phyloP scores from a whole-genome alignment of 768 basidiomycete genomes.

The Lactifluus volemus region DNA sequence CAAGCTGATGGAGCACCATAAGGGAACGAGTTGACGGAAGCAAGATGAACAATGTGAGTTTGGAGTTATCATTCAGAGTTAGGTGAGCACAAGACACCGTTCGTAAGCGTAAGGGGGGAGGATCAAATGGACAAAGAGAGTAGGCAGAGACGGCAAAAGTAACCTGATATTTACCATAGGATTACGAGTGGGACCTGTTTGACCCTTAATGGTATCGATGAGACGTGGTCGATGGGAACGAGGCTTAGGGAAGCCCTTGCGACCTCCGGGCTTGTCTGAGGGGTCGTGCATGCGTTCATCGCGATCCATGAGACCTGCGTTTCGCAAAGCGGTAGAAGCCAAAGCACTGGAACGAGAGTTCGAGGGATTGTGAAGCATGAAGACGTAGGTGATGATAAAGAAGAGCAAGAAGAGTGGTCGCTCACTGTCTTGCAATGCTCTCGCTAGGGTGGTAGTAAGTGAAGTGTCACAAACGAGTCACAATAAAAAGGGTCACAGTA shows the following conservation, averaged over 20 bases:
- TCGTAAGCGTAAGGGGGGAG: constrained; percentile 9
- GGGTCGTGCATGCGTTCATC: constrained; percentile 70
- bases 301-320: constrained; percentile 67
- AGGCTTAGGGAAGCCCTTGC: constrained; percentile 57
- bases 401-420: neutral
- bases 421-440: too few species aligned
- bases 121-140: constrained; percentile 12
- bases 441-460: too few species aligned
- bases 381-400: neutral
- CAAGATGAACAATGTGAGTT: constrained; percentile 35
- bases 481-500: neutral
- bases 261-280: constrained; percentile 60
- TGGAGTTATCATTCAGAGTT: constrained; percentile 25
- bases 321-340: constrained; percentile 53
- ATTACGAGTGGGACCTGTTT: constrained; percentile 39
- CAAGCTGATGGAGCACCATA: constrained; percentile 31
- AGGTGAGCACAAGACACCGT: constrained; percentile 20
- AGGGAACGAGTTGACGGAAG: constrained; percentile 29
- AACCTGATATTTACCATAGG: constrained; percentile 61
- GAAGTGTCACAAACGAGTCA: constrained; percentile 9
- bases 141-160: constrained; percentile 23
- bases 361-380: constrained; percentile 55
- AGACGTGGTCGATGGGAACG: constrained; percentile 52
- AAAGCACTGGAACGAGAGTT: constrained; percentile 51
- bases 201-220: constrained; percentile 48